Conservation (phyloP, 2,329 filamentous ascomycete genomes). For the Hypomyces rosellus region DNA sequence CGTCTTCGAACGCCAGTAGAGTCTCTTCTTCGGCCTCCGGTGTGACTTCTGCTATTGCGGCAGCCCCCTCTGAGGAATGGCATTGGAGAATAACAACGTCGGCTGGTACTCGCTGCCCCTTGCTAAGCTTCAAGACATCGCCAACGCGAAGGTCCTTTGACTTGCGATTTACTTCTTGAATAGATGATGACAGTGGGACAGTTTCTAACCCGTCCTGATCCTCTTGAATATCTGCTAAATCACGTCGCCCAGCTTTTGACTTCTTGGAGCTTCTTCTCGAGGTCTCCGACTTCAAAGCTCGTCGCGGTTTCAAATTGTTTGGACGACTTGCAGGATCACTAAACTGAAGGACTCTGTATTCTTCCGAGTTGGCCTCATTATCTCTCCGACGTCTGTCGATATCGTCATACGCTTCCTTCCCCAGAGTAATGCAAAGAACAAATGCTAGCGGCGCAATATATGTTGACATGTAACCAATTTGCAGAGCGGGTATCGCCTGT, state of each 20-base stretch:
- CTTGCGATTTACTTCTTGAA: conserved; percentile 67
- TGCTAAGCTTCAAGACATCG: conserved; percentile 86
- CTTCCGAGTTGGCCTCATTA: conserved; percentile 89
- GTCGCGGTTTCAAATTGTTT: conserved; percentile 31
- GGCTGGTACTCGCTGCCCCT: conserved; percentile 88
- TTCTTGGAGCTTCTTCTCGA: conserved; percentile 25
- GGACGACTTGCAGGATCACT: conserved; percentile 44
- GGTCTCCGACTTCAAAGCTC: conserved; percentile 38
- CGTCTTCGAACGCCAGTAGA: conserved; percentile 36
- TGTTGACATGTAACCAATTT: conserved; percentile 90
- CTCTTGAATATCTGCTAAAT: conserved; percentile 60
- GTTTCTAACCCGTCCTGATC: conserved; percentile 51
- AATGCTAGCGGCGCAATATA: conserved; percentile 91
- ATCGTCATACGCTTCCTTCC: conserved; percentile 94
- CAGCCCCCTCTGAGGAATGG: conserved; percentile 49
- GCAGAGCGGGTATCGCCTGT: conserved; percentile 80
- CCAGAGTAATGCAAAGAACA: conserved; percentile 84
- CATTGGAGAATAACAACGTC: conserved; percentile 93
- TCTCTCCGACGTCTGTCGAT: conserved; percentile 80
- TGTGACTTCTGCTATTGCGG: conserved; percentile 22
- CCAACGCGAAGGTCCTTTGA: conserved; percentile 88
- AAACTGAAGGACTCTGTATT: conserved; percentile 72
- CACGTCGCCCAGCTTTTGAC: conserved; percentile 24
- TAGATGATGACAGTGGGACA: conserved; percentile 39
- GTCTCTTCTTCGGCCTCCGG: conserved; percentile 33